A percentile compares a stretch with the other conserved stretches of the same genome.
These are phyloP conservation scores for Bipolaris bicolor DNA, from an alignment of 2,329 filamentous ascomycete species.

Conservation along the genomic window DNA sequence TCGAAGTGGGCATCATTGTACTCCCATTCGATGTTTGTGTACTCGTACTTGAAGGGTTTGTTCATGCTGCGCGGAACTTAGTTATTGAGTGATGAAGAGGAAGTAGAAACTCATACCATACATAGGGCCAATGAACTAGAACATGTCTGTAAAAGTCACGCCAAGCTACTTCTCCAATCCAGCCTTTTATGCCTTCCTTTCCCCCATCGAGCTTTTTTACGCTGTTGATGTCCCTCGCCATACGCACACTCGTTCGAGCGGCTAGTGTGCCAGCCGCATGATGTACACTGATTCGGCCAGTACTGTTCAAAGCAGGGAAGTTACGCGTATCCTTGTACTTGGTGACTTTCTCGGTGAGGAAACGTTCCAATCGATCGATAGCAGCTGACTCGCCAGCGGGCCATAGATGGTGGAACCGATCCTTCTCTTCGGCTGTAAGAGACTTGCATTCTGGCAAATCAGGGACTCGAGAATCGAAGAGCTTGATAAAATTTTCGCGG, in stretches of 20 bases:
- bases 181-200: conserved; percentile 51
- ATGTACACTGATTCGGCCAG: conserved; percentile 52
- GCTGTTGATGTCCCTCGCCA: conserved; percentile 59
- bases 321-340: conserved; percentile 52
- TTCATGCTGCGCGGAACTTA: conserved; percentile 61
- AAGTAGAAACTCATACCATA: conserved; percentile 62
- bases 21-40: conserved; percentile 82
- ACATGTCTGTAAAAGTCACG: conserved; percentile 65
- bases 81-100: neutral
- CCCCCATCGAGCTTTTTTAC: conserved; percentile 60
- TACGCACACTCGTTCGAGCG: conserved; percentile 54
- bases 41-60: conserved; percentile 82
- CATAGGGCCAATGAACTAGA: conserved; percentile 81
- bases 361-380: conserved; percentile 50
- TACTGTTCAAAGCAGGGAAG: conserved; percentile 51
- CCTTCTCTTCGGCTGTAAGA: conserved; percentile 53
- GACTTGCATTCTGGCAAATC: conserved; percentile 66
- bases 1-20: conserved; percentile 61
- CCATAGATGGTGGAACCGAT: conserved; percentile 51
- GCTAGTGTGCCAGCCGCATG: conserved; percentile 55
- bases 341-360: conserved; percentile 54
- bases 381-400: conserved; percentile 55
- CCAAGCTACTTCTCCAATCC: conserved; percentile 61
- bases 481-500: conserved; percentile 55
- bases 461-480: conserved; percentile 44